Evolutionary conservation across 2,329 filamentous ascomycete genomes (phyloP), one percentile per base, ranked within the genome.

Genomic region (Monosporascus sp.): DNA sequence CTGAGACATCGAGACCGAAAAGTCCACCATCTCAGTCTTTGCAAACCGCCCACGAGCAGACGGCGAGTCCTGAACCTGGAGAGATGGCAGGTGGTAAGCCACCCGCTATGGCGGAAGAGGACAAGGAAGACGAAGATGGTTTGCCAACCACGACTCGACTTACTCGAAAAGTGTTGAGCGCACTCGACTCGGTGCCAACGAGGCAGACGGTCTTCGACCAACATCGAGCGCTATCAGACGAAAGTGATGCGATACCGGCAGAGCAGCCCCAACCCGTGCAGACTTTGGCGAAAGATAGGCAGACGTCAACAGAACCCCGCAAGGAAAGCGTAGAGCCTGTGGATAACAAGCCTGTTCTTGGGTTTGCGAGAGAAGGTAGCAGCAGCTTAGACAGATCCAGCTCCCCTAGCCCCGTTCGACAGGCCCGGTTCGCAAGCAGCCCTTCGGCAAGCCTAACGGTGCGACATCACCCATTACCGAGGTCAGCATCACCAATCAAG

Each of bases 401-500:
- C 22, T 82, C 80, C 1, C 74, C 73, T 58, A 90, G 86, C 59
- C 86, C 87, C n/a, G 78, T 75, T 24, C 80, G 87, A 36, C 83
- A 79, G 31, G 82, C 88, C 14, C 86, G 83, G 61, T 91, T 91
- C 66, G 82, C 82, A 1, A 65, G 78, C 9, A 75, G 78, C 7
- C 60, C 63, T 41, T 74, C 81, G 17, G 77, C 83, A 36, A 78
- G 73, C 42, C 66, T 84, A 14, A 71, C 77, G 1, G 74, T 86
- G 27, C 84, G 77, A 57, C 88, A 92, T 63, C 79, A 83, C 51
- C 89, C 88, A 6, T 84, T 86, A 22, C 75, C 83, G 31, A 79
- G 89, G 47, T 89, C 88, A 5, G 73, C 88, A 11, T 91, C 88
- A 0, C 89, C 89, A 9, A 83, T 84, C 46, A 93, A 93, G 66